phyloP scores from a whole-genome alignment of 768 basidiomycete genomes.

The Coprinopsis strossmayeri region DNA sequence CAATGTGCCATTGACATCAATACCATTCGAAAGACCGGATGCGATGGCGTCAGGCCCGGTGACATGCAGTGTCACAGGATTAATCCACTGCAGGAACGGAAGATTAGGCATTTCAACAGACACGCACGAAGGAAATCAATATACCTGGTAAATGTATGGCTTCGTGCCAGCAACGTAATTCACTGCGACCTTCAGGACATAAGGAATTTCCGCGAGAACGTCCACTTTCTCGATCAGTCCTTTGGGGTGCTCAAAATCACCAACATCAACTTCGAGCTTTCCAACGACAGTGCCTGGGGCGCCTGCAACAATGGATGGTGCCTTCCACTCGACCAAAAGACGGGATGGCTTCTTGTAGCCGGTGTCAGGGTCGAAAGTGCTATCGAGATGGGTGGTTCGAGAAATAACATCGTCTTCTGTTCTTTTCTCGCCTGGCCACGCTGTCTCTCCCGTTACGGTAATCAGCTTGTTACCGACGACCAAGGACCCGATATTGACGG shows the following conservation, averaged over 20 bases:
- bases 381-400: slow-evolving; percentile 56
- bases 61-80: slow-evolving; percentile 36
- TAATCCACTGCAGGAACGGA: slow-evolving; percentile 34
- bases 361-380: slow-evolving; percentile 68
- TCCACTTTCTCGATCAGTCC: slow-evolving; percentile 92
- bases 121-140: slow-evolving; percentile 20
- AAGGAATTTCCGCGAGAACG: slow-evolving; percentile 91
- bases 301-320: slow-evolving; percentile 49
- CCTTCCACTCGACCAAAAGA: slow-evolving; percentile 75
- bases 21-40: slow-evolving; percentile 32
- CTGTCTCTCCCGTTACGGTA: slow-evolving; percentile 74
- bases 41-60: slow-evolving; percentile 34
- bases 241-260: slow-evolving; percentile 47
- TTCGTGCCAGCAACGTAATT: slow-evolving; percentile 91
- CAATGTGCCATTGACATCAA: slow-evolving; percentile 58
- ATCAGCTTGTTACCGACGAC: slow-evolving; percentile 77
- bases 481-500: slow-evolving; percentile 78
- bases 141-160: slow-evolving; percentile 90
- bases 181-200: slow-evolving; percentile 85
- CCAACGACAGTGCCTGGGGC: slow-evolving; percentile 51
- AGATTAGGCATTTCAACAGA: slow-evolving; percentile 11
- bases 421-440: slow-evolving; percentile 56
- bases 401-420: slow-evolving; percentile 48
- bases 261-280: slow-evolving; percentile 50
- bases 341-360: slow-evolving; percentile 69